phyloP scores from a whole-genome alignment of 2,329 filamentous ascomycete genomes.

The Xylaria hypoxylon region DNA sequence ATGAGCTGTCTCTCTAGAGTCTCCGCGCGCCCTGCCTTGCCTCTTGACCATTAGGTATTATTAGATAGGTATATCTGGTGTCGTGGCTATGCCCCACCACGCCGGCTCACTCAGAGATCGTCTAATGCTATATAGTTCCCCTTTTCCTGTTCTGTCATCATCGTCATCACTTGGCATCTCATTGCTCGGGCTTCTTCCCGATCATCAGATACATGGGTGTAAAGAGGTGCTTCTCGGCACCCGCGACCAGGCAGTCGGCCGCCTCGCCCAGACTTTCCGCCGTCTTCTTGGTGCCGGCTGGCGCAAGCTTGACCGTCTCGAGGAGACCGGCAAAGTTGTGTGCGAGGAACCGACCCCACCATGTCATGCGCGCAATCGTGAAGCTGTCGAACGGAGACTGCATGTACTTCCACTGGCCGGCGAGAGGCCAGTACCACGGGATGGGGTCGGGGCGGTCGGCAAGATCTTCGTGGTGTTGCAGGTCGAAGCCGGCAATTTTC shows the following conservation, averaged over 20 bases:
- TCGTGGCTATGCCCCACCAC: slow-evolving; percentile 30
- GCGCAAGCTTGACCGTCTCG: slow-evolving; percentile 80
- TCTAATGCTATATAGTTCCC: slow-evolving; percentile 11
- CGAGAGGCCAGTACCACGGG: slow-evolving; percentile 95
- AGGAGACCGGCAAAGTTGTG: slow-evolving; percentile 82
- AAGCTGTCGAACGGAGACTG: slow-evolving; percentile 82
- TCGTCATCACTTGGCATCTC: slow-evolving; percentile 38
- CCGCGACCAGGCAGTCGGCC: slow-evolving; percentile 86
- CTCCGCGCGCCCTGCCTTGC: neutral
- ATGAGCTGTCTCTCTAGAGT: neutral
- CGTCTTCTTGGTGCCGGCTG: slow-evolving; percentile 91
- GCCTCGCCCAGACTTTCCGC: slow-evolving; percentile 86
- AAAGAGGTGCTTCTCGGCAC: slow-evolving; percentile 90
- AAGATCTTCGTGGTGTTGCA: slow-evolving; percentile 87
- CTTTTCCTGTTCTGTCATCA: slow-evolving; percentile 26
- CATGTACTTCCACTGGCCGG: slow-evolving; percentile 86
- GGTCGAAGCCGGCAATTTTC: slow-evolving; percentile 85
- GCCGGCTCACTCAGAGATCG: slow-evolving; percentile 14
- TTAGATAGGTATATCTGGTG: slow-evolving; percentile 30
- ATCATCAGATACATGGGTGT: slow-evolving; percentile 99
- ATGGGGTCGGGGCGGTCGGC: slow-evolving; percentile 78
- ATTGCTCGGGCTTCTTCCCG: slow-evolving; percentile 78
- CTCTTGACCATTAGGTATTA: slow-evolving; percentile 37
- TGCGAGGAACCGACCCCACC: slow-evolving; percentile 78
- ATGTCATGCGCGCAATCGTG: slow-evolving; percentile 90